A percentile compares a stretch with the other conserved stretches of the same genome.
phyloP scores from a whole-genome alignment of 1,139 yeast genomes.

The Hyphopichia burtonii region DNA sequence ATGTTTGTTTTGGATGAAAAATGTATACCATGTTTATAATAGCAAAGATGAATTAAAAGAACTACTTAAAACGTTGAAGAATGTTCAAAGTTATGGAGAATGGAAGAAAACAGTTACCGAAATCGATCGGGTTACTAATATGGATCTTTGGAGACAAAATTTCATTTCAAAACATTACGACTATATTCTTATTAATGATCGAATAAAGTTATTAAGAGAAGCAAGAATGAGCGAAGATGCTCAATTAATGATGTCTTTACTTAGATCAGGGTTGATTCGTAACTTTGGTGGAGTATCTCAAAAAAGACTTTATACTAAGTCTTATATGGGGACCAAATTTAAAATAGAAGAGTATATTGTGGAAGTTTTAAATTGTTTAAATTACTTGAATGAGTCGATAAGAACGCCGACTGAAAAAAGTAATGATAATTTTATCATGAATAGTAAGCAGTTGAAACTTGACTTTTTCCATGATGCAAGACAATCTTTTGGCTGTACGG shows the following conservation, averaged over 20 bases:
- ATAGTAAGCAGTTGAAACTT: constrained; percentile 60
- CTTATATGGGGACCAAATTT: constrained; percentile 84
- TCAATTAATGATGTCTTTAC: constrained; percentile 59
- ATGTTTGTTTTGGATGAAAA: constrained; percentile 56
- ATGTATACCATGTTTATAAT: constrained; percentile 36
- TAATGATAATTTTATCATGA: constrained; percentile 38
- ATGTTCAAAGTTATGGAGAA: constrained; percentile 51
- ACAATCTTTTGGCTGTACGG: constrained; percentile 88
- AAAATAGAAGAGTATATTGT: constrained; percentile 83
- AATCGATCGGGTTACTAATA: constrained; percentile 65
- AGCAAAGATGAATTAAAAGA: constrained; percentile 42
- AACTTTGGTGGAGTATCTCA: constrained; percentile 92
- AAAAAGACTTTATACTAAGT: constrained; percentile 72
- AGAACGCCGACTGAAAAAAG: constrained; percentile 21
- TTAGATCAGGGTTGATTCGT: constrained; percentile 80
- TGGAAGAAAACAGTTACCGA: constrained; percentile 61
- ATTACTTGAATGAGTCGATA: constrained; percentile 47
- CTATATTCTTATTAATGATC: constrained; percentile 73
- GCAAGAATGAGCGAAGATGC: constrained; percentile 65
- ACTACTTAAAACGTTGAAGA: constrained; percentile 37
- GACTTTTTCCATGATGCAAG: constrained; percentile 90
- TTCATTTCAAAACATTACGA: constrained; percentile 83
- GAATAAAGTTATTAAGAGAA: constrained; percentile 59
- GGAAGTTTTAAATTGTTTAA: constrained; percentile 72
- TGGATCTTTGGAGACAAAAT: constrained; percentile 83